These are phyloP conservation scores for Hemileccinum impolitum DNA, from an alignment of 768 basidiomycete genomes.

Conservation along the genomic window DNA sequence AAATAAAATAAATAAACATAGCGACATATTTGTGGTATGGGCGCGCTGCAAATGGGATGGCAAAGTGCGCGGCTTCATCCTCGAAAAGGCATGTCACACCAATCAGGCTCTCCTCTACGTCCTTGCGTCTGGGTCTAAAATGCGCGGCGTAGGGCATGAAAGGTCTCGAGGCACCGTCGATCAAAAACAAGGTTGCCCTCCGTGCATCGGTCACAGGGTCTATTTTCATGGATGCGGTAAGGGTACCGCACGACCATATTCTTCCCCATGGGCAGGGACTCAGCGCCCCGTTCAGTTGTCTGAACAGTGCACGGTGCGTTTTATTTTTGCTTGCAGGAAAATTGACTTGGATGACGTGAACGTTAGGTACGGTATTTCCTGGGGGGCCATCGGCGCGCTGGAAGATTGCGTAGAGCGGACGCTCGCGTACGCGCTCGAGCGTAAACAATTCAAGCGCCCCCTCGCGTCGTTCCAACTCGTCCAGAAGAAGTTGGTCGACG, in stretches of 20 bases:
- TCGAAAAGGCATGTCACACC: constrained; percentile 67
- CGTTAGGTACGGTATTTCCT: constrained; percentile 77
- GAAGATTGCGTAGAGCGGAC: constrained; percentile 85
- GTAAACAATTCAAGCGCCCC: constrained; percentile 86
- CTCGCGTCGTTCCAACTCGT: constrained; percentile 96
- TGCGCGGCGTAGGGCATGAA: constrained; percentile 57
- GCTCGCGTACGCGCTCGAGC: constrained; percentile 81
- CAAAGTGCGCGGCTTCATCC: constrained; percentile 83
- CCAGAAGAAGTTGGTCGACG: constrained; percentile 95
- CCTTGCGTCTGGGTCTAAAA: neutral
- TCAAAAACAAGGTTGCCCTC: constrained; percentile 91
- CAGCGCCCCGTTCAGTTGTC: constrained; percentile 83
- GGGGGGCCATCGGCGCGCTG: constrained; percentile 94
- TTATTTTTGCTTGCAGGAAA: too few relatives aligned
- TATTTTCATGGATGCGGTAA: constrained; percentile 89
- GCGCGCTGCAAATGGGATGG: constrained; percentile 93
- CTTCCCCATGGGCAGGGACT: constrained; percentile 79
- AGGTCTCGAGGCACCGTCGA: constrained; percentile 80
- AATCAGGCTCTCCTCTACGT: neutral
- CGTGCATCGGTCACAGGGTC: constrained; percentile 82
- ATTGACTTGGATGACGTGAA: too few relatives aligned
- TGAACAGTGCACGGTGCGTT: constrained; percentile 77
- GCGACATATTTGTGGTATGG: constrained; percentile 92
- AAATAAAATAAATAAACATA: constrained; percentile 33
- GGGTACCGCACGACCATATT: constrained; percentile 68